Conservation (phyloP, 306 rosid species). For the Dalbergia cochinchinensis region DNA sequence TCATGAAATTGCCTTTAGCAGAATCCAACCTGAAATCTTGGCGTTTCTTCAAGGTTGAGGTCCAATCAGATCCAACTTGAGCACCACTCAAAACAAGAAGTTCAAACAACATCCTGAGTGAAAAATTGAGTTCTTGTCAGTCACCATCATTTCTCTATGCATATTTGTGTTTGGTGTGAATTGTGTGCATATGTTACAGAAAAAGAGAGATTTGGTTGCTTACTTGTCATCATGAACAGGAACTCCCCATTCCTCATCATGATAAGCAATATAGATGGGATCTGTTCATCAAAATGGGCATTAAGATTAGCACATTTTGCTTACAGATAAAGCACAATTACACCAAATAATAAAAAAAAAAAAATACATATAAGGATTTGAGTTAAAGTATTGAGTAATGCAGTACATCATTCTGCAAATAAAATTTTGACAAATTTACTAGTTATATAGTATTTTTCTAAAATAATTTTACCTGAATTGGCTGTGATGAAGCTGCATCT, state of each 20-base stretch:
- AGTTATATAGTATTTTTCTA: too few relatives aligned
- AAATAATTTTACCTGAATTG: slow-evolving; percentile 68
- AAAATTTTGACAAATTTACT: too few relatives aligned
- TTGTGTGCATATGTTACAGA: slow-evolving; percentile 1
- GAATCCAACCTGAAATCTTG: slow-evolving; percentile 72
- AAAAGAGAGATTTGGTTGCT: slow-evolving; percentile 48
- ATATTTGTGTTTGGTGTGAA: background rate
- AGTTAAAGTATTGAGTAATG: too few relatives aligned
- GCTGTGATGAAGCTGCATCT: slow-evolving; percentile 95
- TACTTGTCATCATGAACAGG: slow-evolving; percentile 98
- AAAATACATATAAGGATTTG: too few relatives aligned
- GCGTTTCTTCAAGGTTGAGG: slow-evolving; percentile 92
- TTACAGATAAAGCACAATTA: slow-evolving; percentile 2
- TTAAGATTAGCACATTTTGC: slow-evolving; percentile 19
- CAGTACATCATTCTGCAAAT: too few relatives aligned
- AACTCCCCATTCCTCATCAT: slow-evolving; percentile 99
- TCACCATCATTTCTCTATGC: slow-evolving; percentile 30
- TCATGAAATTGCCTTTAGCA: background rate
- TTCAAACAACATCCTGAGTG: slow-evolving; percentile 82
- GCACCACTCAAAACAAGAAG: slow-evolving; percentile 88
- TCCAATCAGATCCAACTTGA: slow-evolving; percentile 99
- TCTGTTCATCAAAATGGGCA: slow-evolving; percentile 57
- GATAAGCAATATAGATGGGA: slow-evolving; percentile 96
- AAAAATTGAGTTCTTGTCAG: slow-evolving; percentile 37
- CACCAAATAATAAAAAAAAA: background rate